These are phyloP conservation scores for Sugiyamaella boreocaroliniensis DNA, from an alignment of 805 yeast species.

Conservation along the genomic window DNA sequence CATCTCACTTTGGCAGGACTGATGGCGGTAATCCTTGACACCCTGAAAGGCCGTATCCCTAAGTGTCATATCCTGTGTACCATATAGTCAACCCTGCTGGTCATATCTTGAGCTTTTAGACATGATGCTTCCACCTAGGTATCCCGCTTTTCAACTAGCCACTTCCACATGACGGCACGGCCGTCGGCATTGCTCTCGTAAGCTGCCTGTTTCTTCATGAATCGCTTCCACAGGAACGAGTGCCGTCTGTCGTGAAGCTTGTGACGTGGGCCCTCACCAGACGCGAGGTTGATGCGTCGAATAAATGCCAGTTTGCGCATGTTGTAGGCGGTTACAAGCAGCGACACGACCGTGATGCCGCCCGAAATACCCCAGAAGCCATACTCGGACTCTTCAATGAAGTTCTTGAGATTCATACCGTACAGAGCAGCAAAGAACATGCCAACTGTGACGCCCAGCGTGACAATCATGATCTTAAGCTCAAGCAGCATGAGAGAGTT, in stretches of 20 bases:
- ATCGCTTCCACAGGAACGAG: background rate
- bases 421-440: conserved; percentile 81
- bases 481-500: conserved; percentile 85
- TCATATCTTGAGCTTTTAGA: no score
- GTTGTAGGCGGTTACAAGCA: conserved; percentile 47
- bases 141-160: conserved; percentile 17
- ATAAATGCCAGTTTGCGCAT: conserved; percentile 52
- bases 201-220: background rate
- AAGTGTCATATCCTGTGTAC: no score
- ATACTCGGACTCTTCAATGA: conserved; percentile 69
- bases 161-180: conserved; percentile 16
- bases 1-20: no score
- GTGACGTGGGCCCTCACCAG: conserved; percentile 17
- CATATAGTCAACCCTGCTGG: background rate
- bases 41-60: no score
- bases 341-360: conserved; percentile 37
- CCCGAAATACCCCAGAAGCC: conserved; percentile 66
- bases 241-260: background rate
- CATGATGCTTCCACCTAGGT: background rate
- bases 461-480: conserved; percentile 72
- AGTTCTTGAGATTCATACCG: conserved; percentile 94
- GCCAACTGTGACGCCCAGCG: conserved; percentile 79
- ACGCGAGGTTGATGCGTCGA: conserved; percentile 65
- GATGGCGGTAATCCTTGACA: no score
- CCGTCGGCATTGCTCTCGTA: background rate